Evolutionary conservation across 2,329 filamentous ascomycete species (phyloP).

Genomic region (Paecilomyces dactylethromorphus): DNA sequence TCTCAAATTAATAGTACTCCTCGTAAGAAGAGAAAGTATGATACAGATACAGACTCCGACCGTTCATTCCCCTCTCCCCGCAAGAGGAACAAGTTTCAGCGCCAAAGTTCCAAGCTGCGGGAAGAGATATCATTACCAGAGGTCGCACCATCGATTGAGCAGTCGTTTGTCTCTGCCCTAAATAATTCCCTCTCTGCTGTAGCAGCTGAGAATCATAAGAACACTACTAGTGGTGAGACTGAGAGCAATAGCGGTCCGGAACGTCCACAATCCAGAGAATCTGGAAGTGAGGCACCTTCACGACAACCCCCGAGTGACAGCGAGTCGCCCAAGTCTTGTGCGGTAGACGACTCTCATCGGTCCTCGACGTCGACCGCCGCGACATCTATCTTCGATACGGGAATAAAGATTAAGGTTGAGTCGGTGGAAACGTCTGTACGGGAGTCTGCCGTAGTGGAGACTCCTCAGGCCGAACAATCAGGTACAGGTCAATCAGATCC

Average conservation of each 20-base stretch:
- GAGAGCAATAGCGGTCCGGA: not conserved
- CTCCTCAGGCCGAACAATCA: slow-evolving; percentile 5
- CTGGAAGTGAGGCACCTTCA: slow-evolving; percentile 1
- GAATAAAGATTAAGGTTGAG: slow-evolving; percentile 14
- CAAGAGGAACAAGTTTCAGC: slow-evolving; percentile 27
- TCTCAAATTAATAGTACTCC: slow-evolving; percentile 10
- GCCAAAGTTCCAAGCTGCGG: slow-evolving; percentile 28
- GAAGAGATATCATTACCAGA: slow-evolving; percentile 30
- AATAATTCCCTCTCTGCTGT: slow-evolving; percentile 1
- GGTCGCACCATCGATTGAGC: slow-evolving; percentile 15
- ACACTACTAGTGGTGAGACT: not conserved
- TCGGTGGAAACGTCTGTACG: slow-evolving; percentile 4
- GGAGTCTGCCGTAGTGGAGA: slow-evolving; percentile 2
- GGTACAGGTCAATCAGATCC: slow-evolving; percentile 6
- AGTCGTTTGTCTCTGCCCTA: not conserved
- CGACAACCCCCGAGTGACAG: slow-evolving; percentile 12
- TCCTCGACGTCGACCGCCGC: slow-evolving; percentile 28
- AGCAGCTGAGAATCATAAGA: not conserved
- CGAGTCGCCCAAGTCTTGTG: slow-evolving; percentile 20
- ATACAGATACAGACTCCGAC: slow-evolving; percentile 21
- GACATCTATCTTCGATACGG: slow-evolving; percentile 28
- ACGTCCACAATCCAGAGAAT: slow-evolving; percentile 1
- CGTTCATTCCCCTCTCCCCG: slow-evolving; percentile 20
- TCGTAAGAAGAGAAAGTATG: slow-evolving; percentile 22
- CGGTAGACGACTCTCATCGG: slow-evolving; percentile 23